Conservation (phyloP, 768 basidiomycete genomes). For the Tulasnella sp. region DNA sequence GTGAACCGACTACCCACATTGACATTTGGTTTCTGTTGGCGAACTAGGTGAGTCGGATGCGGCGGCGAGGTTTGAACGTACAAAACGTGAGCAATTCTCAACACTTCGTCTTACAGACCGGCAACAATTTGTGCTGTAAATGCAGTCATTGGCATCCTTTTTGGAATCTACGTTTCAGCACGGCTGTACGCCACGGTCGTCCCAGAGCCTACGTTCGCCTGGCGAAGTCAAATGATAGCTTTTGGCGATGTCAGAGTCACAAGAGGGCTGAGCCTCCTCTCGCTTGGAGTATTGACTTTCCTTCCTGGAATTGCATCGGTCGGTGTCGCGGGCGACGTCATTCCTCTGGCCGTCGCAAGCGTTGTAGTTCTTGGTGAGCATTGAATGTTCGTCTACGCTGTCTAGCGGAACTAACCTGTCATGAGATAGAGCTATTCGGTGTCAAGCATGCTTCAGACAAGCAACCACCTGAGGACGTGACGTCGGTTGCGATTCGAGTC, state of each 20-base stretch:
- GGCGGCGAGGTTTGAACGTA: not conserved
- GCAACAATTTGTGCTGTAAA: not conserved
- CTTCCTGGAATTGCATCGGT: not conserved
- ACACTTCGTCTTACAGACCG: not conserved
- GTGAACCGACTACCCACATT: not conserved
- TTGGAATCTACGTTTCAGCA: conserved; percentile 13
- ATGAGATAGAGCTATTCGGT: not conserved
- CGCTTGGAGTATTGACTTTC: not conserved
- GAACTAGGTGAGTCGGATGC: conserved; percentile 2
- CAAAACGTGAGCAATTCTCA: not conserved
- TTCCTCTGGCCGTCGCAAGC: conserved; percentile 11
- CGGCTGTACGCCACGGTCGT: not conserved
- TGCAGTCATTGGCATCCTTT: conserved; percentile 1
- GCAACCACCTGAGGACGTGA: not conserved
- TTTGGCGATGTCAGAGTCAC: conserved; percentile 19
- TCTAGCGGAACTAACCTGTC: not conserved
- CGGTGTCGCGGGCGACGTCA: conserved; percentile 2
- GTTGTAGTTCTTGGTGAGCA: conserved; percentile 7
- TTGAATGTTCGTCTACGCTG: too few relatives aligned
- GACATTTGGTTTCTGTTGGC: conserved; percentile 10
- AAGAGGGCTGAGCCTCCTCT: not conserved
- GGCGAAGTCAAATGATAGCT: not conserved
- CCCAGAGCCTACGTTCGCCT: not conserved
- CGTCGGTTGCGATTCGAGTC: not conserved
- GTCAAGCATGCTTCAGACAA: not conserved